A percentile compares a stretch with the other conserved stretches of the same genome.
These are phyloP conservation scores for Globisporangium rhizosaccharum DNA, from an alignment of 352 stramenopile species.

Conservation along the genomic window DNA sequence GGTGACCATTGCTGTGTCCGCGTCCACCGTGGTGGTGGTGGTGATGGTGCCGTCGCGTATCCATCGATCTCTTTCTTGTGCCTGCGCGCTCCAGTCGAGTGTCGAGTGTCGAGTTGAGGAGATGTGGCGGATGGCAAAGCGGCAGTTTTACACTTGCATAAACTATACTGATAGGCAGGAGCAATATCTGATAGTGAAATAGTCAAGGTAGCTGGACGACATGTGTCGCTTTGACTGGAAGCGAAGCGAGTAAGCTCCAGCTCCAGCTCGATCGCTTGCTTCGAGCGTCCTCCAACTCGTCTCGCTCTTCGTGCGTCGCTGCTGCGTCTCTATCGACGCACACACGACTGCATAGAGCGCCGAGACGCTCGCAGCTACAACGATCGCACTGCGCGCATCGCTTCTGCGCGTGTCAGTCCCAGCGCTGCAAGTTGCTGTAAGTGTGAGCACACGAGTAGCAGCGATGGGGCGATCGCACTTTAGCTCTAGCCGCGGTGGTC, in stretches of 20 bases:
- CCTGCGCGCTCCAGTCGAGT: background rate
- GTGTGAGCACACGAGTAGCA: background rate
- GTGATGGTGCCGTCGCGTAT: slow-evolving; percentile 7
- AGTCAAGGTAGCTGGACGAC: no score
- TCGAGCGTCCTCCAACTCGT: background rate
- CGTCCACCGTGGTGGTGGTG: slow-evolving; percentile 10
- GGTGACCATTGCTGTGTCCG: slow-evolving; percentile 11
- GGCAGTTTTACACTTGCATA: no score
- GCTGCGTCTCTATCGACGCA: background rate
- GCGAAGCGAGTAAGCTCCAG: background rate
- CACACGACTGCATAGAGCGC: background rate
- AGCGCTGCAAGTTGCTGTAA: background rate
- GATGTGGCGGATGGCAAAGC: no score
- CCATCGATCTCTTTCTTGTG: slow-evolving; percentile 1
- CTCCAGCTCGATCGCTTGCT: background rate
- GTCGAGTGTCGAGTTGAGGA: no score
- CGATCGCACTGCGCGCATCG: background rate
- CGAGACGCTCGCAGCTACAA: background rate
- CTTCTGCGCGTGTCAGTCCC: background rate
- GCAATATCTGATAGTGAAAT: no score
- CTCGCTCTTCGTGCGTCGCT: background rate
- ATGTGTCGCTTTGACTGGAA: no score
- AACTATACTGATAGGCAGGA: no score
- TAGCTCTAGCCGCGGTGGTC: slow-evolving; percentile 17
- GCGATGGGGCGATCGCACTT: slow-evolving; percentile 13